phyloP scores from a whole-genome alignment of 345 rosid species.

The Aquilaria malaccensis region DNA sequence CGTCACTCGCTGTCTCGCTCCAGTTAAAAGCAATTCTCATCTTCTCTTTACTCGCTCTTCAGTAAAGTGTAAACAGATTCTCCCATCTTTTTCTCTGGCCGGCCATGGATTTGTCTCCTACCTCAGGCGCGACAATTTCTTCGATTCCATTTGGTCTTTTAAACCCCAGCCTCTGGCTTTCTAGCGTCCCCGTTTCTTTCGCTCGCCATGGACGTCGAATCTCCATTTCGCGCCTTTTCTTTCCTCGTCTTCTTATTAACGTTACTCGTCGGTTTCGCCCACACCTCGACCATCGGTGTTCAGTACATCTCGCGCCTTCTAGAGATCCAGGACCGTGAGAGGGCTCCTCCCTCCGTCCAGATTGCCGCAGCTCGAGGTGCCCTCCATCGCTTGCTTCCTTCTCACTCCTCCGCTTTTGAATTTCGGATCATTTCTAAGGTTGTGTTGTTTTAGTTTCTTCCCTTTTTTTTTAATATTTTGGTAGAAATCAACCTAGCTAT shows the following conservation, averaged over 20 bases:
- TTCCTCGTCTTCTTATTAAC: constrained; percentile 9
- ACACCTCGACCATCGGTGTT: constrained; percentile 51
- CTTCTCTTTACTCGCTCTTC: too few species aligned
- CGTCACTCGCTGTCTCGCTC: too few species aligned
- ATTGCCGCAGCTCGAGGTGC: constrained; percentile 46
- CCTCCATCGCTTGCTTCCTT: constrained; percentile 54
- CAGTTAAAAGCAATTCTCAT: too few species aligned
- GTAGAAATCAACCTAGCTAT: neutral
- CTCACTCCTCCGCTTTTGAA: constrained; percentile 43
- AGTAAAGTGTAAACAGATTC: neutral
- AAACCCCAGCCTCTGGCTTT: neutral
- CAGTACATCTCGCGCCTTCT: constrained; percentile 49
- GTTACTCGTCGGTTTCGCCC: constrained; percentile 12
- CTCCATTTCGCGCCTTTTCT: constrained; percentile 24
- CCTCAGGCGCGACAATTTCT: constrained; percentile 10
- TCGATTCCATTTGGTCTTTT: constrained; percentile 7
- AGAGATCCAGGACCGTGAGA: constrained; percentile 52
- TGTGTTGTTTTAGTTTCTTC: neutral
- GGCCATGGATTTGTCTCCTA: constrained; percentile 16
- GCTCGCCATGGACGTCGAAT: constrained; percentile 20
- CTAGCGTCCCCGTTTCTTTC: constrained; percentile 1
- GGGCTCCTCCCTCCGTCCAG: constrained; percentile 54
- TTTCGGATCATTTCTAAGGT: constrained; percentile 52
- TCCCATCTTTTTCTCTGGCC: constrained; percentile 13
- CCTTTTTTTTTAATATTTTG: neutral